These are phyloP conservation scores for Calonectria pseudoreteaudii DNA, from an alignment of 2,329 filamentous ascomycete species.

Conservation along the genomic window DNA sequence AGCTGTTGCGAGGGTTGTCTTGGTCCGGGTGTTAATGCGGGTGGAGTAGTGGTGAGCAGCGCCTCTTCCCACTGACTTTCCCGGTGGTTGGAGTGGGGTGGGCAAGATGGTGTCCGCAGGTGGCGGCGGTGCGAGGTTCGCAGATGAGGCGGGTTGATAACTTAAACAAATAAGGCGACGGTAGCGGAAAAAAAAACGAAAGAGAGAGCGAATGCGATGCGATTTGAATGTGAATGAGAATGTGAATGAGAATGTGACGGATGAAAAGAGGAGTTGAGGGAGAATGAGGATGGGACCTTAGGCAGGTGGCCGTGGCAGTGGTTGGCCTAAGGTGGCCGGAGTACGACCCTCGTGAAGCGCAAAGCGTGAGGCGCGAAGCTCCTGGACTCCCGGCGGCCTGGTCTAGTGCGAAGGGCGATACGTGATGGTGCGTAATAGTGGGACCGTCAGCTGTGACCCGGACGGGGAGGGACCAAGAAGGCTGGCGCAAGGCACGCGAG, in stretches of 20 bases:
- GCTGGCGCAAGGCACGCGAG: conserved; percentile 5
- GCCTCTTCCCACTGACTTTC: conserved; percentile 15
- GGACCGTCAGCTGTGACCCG: conserved; percentile 10
- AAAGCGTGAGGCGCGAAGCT: conserved; percentile 11
- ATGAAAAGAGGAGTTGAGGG: neutral
- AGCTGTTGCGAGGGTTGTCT: conserved; percentile 31
- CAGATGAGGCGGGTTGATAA: neutral
- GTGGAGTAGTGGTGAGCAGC: conserved; percentile 37
- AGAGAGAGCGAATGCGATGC: conserved; percentile 2
- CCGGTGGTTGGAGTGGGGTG: conserved; percentile 29
- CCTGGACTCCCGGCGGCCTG: conserved; percentile 9
- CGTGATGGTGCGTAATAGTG: conserved; percentile 25
- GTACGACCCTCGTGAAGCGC: conserved; percentile 20
- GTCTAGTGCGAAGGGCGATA: conserved; percentile 23
- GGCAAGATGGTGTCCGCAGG: conserved; percentile 19
- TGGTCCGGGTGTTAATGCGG: conserved; percentile 40
- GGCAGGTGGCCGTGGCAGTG: conserved; percentile 16
- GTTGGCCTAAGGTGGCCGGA: conserved; percentile 5
- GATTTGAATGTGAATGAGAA: neutral
- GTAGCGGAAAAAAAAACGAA: neutral
- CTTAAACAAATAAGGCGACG: neutral
- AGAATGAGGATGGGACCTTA: neutral
- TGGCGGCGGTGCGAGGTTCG: conserved; percentile 5
- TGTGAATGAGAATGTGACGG: neutral
- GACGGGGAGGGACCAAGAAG: conserved; percentile 12